Conservation (phyloP, 441 rosid genomes). For the Syzygium syzygioides region DNA sequence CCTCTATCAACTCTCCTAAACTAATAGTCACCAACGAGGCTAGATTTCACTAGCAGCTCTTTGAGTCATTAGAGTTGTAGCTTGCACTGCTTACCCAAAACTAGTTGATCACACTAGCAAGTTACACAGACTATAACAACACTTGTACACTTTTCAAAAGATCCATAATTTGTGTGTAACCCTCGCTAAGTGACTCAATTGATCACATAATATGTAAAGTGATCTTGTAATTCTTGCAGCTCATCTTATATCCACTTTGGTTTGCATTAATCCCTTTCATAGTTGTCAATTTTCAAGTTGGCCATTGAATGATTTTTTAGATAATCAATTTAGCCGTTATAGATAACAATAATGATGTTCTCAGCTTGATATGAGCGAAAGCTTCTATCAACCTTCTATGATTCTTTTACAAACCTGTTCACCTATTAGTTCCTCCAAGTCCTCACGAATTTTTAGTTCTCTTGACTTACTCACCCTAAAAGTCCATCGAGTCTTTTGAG, state of each 20-base stretch:
- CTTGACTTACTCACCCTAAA: background rate
- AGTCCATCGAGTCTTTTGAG: background rate
- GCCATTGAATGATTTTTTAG: background rate
- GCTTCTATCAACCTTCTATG: background rate
- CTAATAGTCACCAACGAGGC: background rate
- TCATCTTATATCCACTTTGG: background rate
- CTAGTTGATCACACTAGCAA: background rate
- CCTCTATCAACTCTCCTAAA: no score
- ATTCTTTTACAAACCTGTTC: background rate
- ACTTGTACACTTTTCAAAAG: background rate
- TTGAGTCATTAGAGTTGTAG: background rate
- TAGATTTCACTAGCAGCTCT: background rate
- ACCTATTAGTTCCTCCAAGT: background rate
- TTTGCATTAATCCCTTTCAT: background rate
- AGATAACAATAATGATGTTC: background rate
- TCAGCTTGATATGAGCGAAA: background rate
- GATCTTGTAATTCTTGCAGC: background rate
- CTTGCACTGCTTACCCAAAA: background rate
- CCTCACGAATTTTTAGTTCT: background rate
- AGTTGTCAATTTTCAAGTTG: background rate
- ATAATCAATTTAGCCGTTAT: background rate
- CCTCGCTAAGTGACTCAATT: background rate
- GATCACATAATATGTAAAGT: background rate
- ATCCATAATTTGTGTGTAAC: background rate
- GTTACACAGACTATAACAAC: background rate